Evolutionary conservation across 2,329 filamentous ascomycete genomes (phyloP).

Genomic region (Aureobasidium mangrovei): DNA sequence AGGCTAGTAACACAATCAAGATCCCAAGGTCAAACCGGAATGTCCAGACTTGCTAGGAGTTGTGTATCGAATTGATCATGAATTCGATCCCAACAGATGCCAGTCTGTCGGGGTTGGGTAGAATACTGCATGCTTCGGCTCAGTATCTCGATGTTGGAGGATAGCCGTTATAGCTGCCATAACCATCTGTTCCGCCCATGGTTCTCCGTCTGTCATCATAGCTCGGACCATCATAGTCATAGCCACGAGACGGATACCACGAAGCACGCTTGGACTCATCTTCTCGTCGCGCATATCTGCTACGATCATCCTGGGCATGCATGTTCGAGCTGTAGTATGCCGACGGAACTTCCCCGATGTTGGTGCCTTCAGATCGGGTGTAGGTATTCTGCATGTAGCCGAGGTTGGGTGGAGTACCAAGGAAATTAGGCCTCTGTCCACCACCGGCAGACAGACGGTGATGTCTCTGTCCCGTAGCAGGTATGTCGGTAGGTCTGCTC

Average conservation of each 20-base stretch:
- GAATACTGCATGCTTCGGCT: not conserved
- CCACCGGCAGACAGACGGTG: not conserved
- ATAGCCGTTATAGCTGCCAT: conserved; percentile 5
- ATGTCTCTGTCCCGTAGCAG: conserved; percentile 1
- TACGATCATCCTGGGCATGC: conserved; percentile 10
- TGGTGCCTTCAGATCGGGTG: conserved; percentile 16
- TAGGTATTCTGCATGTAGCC: conserved; percentile 12
- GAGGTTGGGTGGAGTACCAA: conserved; percentile 7
- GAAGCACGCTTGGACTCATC: not conserved
- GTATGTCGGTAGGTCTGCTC: conserved; percentile 14
- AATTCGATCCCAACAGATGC: too few species aligned
- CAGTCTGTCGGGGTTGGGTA: too few species aligned
- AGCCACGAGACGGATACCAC: not conserved
- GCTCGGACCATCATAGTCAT: not conserved
- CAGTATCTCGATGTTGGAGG: conserved; percentile 1
- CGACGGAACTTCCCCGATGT: conserved; percentile 15
- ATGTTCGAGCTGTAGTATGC: conserved; percentile 17
- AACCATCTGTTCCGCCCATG: conserved; percentile 8
- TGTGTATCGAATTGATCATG: too few species aligned
- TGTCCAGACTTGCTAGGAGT: too few species aligned
- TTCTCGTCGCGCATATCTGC: conserved; percentile 5
- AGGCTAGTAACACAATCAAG: too few species aligned
- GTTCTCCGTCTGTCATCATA: conserved; percentile 9
- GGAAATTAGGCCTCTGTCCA: not conserved
- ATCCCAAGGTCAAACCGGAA: too few species aligned